Percentiles rank a stretch among this genome's conserved stretches.
Evolutionary conservation across 306 rosid species (phyloP).

Genomic region (Hippophae gyantsensis): DNA sequence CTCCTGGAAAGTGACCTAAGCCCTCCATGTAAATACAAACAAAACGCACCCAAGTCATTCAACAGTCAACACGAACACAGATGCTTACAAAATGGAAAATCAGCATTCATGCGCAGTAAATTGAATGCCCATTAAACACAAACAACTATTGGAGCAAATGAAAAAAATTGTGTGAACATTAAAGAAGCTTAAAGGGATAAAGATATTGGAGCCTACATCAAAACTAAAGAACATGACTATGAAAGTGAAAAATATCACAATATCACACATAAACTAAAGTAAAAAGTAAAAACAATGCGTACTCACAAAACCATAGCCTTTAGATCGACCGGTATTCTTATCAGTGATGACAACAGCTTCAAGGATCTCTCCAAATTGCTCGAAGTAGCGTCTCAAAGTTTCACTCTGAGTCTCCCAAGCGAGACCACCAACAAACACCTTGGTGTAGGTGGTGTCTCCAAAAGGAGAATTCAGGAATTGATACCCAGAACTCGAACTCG

Average conservation of each 20-base stretch:
- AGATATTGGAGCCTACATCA: too few species aligned
- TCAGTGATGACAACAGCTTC: slow-evolving; percentile 93
- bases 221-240: too few species aligned
- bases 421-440: slow-evolving; percentile 90
- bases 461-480: slow-evolving; percentile 64
- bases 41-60: slow-evolving; percentile 57
- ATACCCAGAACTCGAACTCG: slow-evolving; percentile 80
- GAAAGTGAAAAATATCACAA: not conserved
- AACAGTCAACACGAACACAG: slow-evolving; percentile 4
- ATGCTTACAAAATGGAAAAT: not conserved
- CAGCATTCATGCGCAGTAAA: too few species aligned
- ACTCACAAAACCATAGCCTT: slow-evolving; percentile 98
- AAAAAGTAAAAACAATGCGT: slow-evolving; percentile 24
- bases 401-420: slow-evolving; percentile 98
- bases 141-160: not conserved
- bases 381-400: slow-evolving; percentile 75
- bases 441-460: slow-evolving; percentile 91
- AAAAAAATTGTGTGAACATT: not conserved
- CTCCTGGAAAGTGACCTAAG: slow-evolving; percentile 95
- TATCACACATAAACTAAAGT: not conserved
- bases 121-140: not conserved
- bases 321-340: slow-evolving; percentile 90
- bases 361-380: slow-evolving; percentile 78
- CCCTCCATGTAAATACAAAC: slow-evolving; percentile 73
- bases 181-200: too few species aligned